These are phyloP conservation scores for Sisymbrium irio DNA, from an alignment of 345 rosid genomes.

Conservation along the genomic window DNA sequence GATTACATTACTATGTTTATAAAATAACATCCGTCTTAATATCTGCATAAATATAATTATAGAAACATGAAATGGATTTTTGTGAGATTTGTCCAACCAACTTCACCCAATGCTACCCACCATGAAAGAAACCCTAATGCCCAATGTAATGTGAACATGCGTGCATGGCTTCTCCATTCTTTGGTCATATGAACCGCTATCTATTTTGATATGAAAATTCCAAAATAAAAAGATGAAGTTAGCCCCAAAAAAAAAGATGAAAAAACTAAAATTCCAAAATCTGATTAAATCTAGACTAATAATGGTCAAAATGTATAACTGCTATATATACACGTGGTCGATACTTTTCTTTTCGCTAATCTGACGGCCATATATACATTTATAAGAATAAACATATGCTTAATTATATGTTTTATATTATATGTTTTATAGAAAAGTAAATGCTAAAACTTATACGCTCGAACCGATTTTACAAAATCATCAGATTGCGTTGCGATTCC, in stretches of 20 bases:
- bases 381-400: not conserved
- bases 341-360: constrained; percentile 17
- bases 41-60: constrained; percentile 25
- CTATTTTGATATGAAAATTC: not conserved
- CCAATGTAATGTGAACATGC: constrained; percentile 39
- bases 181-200: not conserved
- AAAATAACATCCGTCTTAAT: constrained; percentile 21
- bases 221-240: too few relatives aligned
- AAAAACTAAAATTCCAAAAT: not conserved
- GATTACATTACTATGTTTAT: constrained; percentile 31
- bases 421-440: too few relatives aligned
- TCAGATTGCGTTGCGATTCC: not conserved
- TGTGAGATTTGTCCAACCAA: constrained; percentile 70
- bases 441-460: not conserved
- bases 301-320: not conserved
- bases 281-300: constrained; percentile 3
- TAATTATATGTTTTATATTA: not conserved
- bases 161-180: constrained; percentile 20
- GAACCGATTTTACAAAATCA: not conserved
- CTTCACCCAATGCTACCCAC: constrained; percentile 96
- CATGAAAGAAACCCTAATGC: constrained; percentile 44
- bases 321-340: not conserved
- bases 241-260: too few relatives aligned
- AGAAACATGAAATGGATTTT: constrained; percentile 22
- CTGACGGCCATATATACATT: not conserved